Base-by-base conservation (phyloP, 371 early-diverging fungal genomes). In the Saksenaea oblongispora region DNA sequence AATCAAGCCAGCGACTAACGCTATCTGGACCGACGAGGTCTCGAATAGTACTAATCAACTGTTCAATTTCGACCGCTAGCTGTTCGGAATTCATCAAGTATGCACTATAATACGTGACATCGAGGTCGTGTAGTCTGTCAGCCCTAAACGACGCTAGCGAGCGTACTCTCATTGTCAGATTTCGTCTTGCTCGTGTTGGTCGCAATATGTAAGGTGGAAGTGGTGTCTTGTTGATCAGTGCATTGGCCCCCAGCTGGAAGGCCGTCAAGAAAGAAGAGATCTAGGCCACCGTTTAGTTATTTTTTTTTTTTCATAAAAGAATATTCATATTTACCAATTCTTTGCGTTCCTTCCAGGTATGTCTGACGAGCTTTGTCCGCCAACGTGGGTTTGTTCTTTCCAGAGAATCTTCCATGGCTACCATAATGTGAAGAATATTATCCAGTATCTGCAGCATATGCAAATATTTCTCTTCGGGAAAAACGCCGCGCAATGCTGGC, bases 81-180 rank as follows among this genome's bases (percentile, higher is more conserved):
- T 81, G 81, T 44, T 81, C 81, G 1, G 78, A 76, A 34, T 73
- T 76, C 76, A 81, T 81, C 24, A 78, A 56, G 39, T 81, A 81
- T 0, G 78, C 62, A 34, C 78, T 73, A 47, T 71, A 81, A 56
- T 72, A 78, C n/a, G 78, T 78, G 34, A 76, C 76, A 51, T 74
- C 81, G 34, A 72, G 61, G 18, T 78, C 78, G 5, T 67, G 65
- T 10, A 81, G 37, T 22, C 69, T 69, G 0, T 71, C 51, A 5
- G 55, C 53, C 7, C 31, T 56, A 11, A 81, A 53, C 10, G 59
- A 63, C 15, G 62, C 59, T 59, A 73, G 65, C 59, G 53, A 59
- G 5, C 78, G 73, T 14, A 73, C 76, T 53, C 67, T 73, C 37
- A 78, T 73, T 0, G 81, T 81, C 13, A 81, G 60, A 2, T 61